Percentiles rank a stretch among this genome's conserved stretches.
Conservation (phyloP, 1,139 yeast species). For the Debaryomycetaceae sp. region DNA sequence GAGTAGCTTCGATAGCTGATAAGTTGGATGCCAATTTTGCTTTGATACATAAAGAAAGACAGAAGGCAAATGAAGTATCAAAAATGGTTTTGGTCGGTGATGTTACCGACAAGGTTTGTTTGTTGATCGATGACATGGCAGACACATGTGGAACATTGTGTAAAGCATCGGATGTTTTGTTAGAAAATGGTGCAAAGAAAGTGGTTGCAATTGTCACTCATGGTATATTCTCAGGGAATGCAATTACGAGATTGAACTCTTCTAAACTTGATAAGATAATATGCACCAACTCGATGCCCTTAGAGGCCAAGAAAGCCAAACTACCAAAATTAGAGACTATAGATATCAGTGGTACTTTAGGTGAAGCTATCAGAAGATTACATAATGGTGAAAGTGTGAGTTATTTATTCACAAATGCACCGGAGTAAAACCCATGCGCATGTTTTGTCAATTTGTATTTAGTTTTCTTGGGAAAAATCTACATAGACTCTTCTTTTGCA, state of each 20-base stretch:
- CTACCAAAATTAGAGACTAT: conserved; percentile 79
- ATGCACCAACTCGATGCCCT: conserved; percentile 94
- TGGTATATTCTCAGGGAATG: conserved; percentile 88
- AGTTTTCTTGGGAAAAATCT: background rate
- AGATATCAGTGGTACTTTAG: conserved; percentile 85
- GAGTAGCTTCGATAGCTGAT: conserved; percentile 96
- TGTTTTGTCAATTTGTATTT: background rate
- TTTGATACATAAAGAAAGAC: conserved; percentile 93
- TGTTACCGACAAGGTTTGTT: conserved; percentile 80
- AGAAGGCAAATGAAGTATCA: conserved; percentile 89
- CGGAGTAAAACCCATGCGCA: conserved; percentile 14
- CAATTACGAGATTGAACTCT: conserved; percentile 76
- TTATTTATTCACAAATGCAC: conserved; percentile 74
- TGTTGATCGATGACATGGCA: conserved; percentile 97
- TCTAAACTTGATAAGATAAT: conserved; percentile 77
- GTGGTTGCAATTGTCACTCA: conserved; percentile 97
- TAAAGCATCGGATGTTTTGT: conserved; percentile 88
- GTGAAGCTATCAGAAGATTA: conserved; percentile 94
- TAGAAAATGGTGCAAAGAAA: conserved; percentile 75
- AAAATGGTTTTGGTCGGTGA: conserved; percentile 97
- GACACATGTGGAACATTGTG: conserved; percentile 97
- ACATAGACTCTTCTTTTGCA: conserved; percentile 33
- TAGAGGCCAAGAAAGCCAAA: conserved; percentile 64
- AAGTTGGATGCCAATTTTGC: conserved; percentile 91
- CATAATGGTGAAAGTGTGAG: conserved; percentile 97